Percentiles rank a stretch among this genome's conserved stretches.
Evolutionary conservation across 768 basidiomycete genomes (phyloP).

Genomic region (Phlegmacium glaucopus): DNA sequence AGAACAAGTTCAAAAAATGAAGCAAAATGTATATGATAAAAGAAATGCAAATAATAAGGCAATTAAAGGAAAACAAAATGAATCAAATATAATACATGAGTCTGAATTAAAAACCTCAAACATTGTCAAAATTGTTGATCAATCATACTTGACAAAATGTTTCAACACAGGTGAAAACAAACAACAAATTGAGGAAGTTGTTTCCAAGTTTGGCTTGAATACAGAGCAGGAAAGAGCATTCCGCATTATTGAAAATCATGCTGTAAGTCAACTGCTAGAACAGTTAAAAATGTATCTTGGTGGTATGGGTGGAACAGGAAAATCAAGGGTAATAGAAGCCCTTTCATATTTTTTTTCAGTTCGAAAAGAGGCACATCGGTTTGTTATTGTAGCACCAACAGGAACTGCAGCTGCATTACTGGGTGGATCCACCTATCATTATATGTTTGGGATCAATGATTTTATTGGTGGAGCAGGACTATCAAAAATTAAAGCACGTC

Average conservation of each 20-base stretch:
- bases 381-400: too few species aligned
- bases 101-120: too few species aligned
- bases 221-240: slow-evolving; percentile 30
- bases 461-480: neutral
- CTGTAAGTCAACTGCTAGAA: neutral
- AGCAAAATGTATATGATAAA: too few species aligned
- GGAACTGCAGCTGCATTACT: neutral
- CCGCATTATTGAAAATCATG: slow-evolving; percentile 23
- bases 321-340: slow-evolving; percentile 28
- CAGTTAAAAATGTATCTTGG: slow-evolving; percentile 28
- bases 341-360: slow-evolving; percentile 18
- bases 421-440: slow-evolving; percentile 11
- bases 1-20: too few species aligned
- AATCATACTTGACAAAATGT: neutral
- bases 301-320: slow-evolving; percentile 32
- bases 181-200: neutral
- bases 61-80: too few species aligned
- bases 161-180: neutral
- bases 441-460: slow-evolving; percentile 7
- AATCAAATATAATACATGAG: too few species aligned
- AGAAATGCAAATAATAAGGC: too few species aligned
- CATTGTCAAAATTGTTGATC: neutral
- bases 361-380: neutral
- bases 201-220: slow-evolving; percentile 17
- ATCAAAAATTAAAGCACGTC: neutral